These are phyloP conservation scores for Hagleromyces aurorensis DNA, from an alignment of 805 yeast genomes.

Conservation along the genomic window DNA sequence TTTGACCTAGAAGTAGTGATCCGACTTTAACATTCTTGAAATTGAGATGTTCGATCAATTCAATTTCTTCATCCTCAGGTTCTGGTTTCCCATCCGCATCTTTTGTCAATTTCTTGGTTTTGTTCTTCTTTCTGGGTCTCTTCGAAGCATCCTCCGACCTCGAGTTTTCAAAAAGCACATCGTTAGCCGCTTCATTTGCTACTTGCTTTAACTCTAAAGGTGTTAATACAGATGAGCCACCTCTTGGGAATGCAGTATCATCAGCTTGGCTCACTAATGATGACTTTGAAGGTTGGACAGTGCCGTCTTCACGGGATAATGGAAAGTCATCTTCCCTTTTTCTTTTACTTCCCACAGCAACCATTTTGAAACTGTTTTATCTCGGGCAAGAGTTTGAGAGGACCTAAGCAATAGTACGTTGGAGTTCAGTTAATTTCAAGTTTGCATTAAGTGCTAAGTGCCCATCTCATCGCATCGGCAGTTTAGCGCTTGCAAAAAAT, in stretches of 20 bases:
- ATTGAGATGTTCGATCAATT: constrained; percentile 53
- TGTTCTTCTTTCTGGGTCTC: constrained; percentile 33
- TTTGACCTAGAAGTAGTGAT: constrained; percentile 68
- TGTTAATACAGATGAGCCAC: constrained; percentile 80
- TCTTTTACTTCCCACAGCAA: constrained; percentile 33
- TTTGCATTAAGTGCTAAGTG: too few relatives aligned
- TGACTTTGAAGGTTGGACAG: constrained; percentile 32
- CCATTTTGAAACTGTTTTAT: constrained; percentile 6
- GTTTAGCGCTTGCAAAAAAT: constrained; percentile 11
- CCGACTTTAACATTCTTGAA: constrained; percentile 65
- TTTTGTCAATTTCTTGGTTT: constrained; percentile 33
- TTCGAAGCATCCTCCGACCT: constrained; percentile 10
- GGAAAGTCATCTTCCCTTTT: constrained; percentile 42
- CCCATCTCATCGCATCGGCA: constrained; percentile 20
- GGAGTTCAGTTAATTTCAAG: too few relatives aligned
- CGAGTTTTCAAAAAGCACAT: constrained; percentile 63
- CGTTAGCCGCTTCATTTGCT: constrained; percentile 84
- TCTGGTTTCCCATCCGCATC: constrained; percentile 23
- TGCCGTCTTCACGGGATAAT: constrained; percentile 34
- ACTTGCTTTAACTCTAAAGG: constrained; percentile 90
- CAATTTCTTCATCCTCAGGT: constrained; percentile 29
- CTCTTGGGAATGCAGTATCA: constrained; percentile 75
- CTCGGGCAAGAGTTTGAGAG: too few relatives aligned
- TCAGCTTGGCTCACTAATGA: constrained; percentile 32
- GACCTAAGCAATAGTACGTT: too few relatives aligned